These are phyloP conservation scores for Petasospora rhodanensis DNA, from an alignment of 1,139 yeast species.

Conservation along the genomic window DNA sequence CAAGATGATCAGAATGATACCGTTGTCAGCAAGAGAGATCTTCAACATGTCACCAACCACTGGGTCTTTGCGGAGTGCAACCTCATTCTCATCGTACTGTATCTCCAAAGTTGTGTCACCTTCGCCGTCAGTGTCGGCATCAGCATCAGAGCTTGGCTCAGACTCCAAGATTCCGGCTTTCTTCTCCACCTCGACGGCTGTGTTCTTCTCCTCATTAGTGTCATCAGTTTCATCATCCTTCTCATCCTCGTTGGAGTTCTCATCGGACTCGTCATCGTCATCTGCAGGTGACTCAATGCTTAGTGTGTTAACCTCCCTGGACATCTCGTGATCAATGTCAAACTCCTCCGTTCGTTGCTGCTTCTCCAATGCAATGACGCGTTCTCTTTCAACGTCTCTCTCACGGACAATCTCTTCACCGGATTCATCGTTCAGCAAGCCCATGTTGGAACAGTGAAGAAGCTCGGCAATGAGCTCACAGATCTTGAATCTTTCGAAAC, in stretches of 20 bases:
- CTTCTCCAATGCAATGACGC: slow-evolving; percentile 34
- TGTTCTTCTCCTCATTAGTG: slow-evolving; percentile 25
- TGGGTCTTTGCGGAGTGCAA: slow-evolving; percentile 59
- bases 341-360: slow-evolving; percentile 30
- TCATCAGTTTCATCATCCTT: slow-evolving; percentile 12
- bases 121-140: slow-evolving; percentile 6
- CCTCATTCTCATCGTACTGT: slow-evolving; percentile 57
- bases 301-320: slow-evolving; percentile 23
- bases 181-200: slow-evolving; percentile 8
- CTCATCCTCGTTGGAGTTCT: slow-evolving; percentile 8
- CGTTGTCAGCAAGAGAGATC: slow-evolving; percentile 78
- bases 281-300: slow-evolving; percentile 20
- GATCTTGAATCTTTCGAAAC: slow-evolving; percentile 91
- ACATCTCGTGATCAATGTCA: slow-evolving; percentile 23
- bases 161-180: slow-evolving; percentile 20
- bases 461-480: slow-evolving; percentile 94
- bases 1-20: slow-evolving; percentile 71
- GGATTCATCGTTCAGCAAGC: slow-evolving; percentile 75
- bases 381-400: slow-evolving; percentile 65
- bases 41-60: slow-evolving; percentile 90
- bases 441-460: slow-evolving; percentile 96
- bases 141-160: slow-evolving; percentile 26
- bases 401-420: slow-evolving; percentile 76
- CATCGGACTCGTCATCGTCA: slow-evolving; percentile 8
- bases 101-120: slow-evolving; percentile 38